Conservation (phyloP, 2,329 filamentous ascomycete genomes). For the Chaetomium sp. region DNA sequence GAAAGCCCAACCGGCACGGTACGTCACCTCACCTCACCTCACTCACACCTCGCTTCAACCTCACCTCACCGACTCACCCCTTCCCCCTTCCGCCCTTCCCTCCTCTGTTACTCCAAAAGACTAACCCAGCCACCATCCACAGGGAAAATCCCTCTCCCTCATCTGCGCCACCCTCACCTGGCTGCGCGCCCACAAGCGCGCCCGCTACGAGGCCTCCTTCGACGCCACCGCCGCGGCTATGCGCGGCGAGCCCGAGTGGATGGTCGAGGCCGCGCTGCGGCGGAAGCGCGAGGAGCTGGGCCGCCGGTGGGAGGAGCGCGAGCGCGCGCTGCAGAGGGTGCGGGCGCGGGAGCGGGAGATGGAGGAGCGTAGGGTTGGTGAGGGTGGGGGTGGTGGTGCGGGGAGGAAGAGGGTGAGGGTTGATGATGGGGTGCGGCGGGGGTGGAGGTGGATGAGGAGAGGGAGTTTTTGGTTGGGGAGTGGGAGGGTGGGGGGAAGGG, state of each 20-base stretch:
- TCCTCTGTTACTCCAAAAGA: neutral
- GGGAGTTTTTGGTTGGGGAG: constrained; percentile 74
- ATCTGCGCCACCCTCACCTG: constrained; percentile 89
- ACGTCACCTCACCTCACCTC: constrained; percentile 32
- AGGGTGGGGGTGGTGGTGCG: constrained; percentile 60
- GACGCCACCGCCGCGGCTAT: constrained; percentile 48
- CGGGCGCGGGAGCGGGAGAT: constrained; percentile 55
- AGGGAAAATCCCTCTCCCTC: constrained; percentile 88
- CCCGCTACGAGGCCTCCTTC: constrained; percentile 56
- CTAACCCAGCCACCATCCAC: neutral
- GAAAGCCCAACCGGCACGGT: constrained; percentile 88
- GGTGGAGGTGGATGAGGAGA: constrained; percentile 55
- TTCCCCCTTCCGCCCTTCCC: neutral
- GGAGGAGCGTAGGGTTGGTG: constrained; percentile 46
- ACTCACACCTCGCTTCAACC: too few relatives aligned
- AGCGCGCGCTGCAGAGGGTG: constrained; percentile 58
- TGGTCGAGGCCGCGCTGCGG: constrained; percentile 73
- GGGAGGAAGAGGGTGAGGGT: constrained; percentile 44
- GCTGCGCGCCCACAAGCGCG: constrained; percentile 79
- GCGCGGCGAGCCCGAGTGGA: constrained; percentile 80
- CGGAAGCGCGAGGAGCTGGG: constrained; percentile 69
- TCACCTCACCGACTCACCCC: neutral
- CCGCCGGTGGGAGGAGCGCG: constrained; percentile 69
- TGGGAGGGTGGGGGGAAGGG: constrained; percentile 50
- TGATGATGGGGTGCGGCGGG: constrained; percentile 34